Evolutionary conservation across 306 rosid species (phyloP), one percentile per base, ranked within the genome.

Genomic region (Corylus avellana): DNA sequence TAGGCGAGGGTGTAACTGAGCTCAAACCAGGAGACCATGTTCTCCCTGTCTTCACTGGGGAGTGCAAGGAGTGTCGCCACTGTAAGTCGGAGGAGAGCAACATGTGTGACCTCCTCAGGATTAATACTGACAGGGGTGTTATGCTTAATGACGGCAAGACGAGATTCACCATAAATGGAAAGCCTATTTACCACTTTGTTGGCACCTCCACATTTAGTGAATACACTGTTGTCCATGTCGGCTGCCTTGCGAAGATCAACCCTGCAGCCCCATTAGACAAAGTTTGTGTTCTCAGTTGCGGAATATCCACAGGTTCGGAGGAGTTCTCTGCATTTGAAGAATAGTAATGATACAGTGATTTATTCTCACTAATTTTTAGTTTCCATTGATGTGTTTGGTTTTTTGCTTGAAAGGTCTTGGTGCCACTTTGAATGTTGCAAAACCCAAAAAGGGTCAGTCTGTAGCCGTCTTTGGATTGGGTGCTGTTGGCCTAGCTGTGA

Each of bases 131-230:
- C 51, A 74, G 97, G 18, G 97, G 97, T 4, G 90, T 86, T 7
- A 92, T 94, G 98, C 64, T 94, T 79, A 67, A 3, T 17, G 98
- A 91, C 7, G 90, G 85, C 27, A 57, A 92, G 82, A 4, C 94
- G 0, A 88, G 97, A 74, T 94, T 94, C 84, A 88, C 95, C 11
- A 91, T 69, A 16, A 85, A 88, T 3, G 97, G 97, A 77, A 77
- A 94, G 27, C 98, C 97, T 0, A 79, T 92, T 20, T 68, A 89
- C 79, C 98, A 94, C 82, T 94, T 94, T 68, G 85, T 94, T 2
- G 98, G 98, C 17, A 94, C 97, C 46, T 94, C 98, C 46, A 94
- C 97, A 2, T 94, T 94, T 77, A 92, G 97, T 10, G 94, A 94
- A 20, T 94, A 91, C 87, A 94, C 97, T 25, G 97, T 94, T 58